Evolutionary conservation across 1,284 basidiomycete genomes (phyloP), one percentile per base, ranked within the genome.

Genomic region (Tremellales sp.): DNA sequence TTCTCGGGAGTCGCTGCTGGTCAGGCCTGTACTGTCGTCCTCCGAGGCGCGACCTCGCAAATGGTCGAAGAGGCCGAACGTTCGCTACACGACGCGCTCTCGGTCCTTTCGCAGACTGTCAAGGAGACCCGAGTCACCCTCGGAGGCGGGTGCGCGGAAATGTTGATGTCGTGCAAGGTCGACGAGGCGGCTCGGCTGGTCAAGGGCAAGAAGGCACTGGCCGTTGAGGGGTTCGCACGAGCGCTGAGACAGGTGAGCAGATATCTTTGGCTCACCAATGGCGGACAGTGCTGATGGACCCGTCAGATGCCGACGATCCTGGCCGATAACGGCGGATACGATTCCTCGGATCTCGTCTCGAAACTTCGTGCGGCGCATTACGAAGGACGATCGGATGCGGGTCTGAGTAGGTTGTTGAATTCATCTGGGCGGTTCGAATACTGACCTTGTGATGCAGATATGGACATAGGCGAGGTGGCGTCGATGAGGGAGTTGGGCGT

Each of bases 41-140:
- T 99, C 3, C 86, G 94, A 19, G 95, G 95, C 19, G 95, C 92
- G 8, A 98, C 95, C 24, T 84, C 85, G 48, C 95, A 98, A 71
- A 98, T 99, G 94, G 85, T 99, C 21, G 95, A 98, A 65, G 95
- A 99, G 74, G 95, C 95, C 3, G 95, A 98, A 66, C 84, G 95
- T 16, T 97, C 95, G 3, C 76, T 99, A 40, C 95, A 98, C 66
- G 95, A 99, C 60, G 95, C 95, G 1, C 84, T 99, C 13, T 94
- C 89, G 0, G 95, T 98, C 1, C 80, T 99, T 9, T 94, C 91
- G 4, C 95, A 99, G 70, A 98, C 94, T 0, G 92, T 97, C 55
- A 93, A 91, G 74, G 95, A 98, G 78, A 95, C 93, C 1, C 80
- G 95, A 22, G 82, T 91, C 5, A 86, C 90, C 3, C 84, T 97